Base-by-base conservation (phyloP, 441 rosid species). In the Gossypium aridum region DNA sequence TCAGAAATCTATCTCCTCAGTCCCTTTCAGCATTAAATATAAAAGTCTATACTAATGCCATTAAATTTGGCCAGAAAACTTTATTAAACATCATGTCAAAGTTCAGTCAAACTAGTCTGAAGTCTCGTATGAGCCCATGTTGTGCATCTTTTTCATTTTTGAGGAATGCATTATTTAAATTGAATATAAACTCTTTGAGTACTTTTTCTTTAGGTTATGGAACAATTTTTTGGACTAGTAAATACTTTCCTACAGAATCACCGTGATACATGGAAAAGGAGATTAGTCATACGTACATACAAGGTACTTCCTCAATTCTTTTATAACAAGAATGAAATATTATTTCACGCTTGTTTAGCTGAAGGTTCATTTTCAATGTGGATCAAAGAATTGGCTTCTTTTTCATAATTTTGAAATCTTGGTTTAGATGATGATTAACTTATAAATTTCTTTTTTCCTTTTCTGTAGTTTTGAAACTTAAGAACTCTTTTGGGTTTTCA, bases 191-290 rank as follows among this genome's bases (percentile, higher is more conserved):
- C 64, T 23, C 14, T 17, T 45, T 62, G 70, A 65, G 75, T 61
- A 61, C 26, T 19, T 31, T 65, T 54, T 65, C 76, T 87, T 81
- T 92, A 96, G 99, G 99, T 96, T 51, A 96, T 96, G 99, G 99
- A 96, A 83, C 99, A 96, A 82, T 92, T 91, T 84, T 96, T 96
- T 80, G 94, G 94, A 75, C 86, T 96, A 59, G 97, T 96, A 75
- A 96, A 96, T 83, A 96, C 97, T 22, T 96, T 96, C 78, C 83
- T 96, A 69, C 91, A 51, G 45, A 96, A 88, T 83, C 91, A 91
- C 71, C 89, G 90, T 68, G 97, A 92, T 84, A 92, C 99, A 23
- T 81, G 95, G 93, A 96, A 87, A 84, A 93, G 98, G 83, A 90
- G 96, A 82, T 85, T 96, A 78, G 87, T 87, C 74, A 90, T 96